Evolutionary conservation across 2,329 filamentous ascomycete species (phyloP), one percentile per base, ranked within the genome.

Genomic region (Nannizziopsis barbatae): DNA sequence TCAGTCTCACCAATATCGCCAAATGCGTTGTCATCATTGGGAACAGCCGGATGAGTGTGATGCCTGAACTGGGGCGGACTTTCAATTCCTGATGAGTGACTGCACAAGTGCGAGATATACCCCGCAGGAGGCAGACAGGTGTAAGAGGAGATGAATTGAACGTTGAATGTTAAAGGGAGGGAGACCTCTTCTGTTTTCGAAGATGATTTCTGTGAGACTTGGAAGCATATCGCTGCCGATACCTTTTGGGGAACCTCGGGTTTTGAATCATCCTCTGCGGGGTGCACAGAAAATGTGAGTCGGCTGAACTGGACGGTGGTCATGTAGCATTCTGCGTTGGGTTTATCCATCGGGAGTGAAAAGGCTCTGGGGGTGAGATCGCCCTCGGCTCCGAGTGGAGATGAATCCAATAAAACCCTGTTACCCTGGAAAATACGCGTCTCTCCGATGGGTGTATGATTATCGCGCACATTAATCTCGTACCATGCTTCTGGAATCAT

Each of bases 121-220:
- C 67, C 66, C 5, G 58, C 54, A 2, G 74, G 72, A 9, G 70
- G 65, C 5, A 64, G 68, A 57, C 76, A 80, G 14, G 72, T 73
- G 56, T 73, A 74, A 1, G 75, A 73, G 0, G 73, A 69, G 38
- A 80, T 62, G 56, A 78, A 79, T 22, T 73, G 67, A 11, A 75
- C 68, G 50, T 77, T 73, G 57, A 75, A 68, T 12, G 60, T 63
- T 20, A 79, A 60, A 1, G 69, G 63, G 27, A 72, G 62, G 9
- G 60, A 56, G 10, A 67, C 53, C 12, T 57, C 54, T 18, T 47
- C 52, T 2, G 58, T 50, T 36, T 36, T 42, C 1, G 37, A 36
- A 17, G 42, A 20, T 10, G 42, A 55, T 48, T 43, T 27, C 2
- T 52, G 53, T 8, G 52, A 42, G 7, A 64, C 45, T 7, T 49